phyloP scores from a whole-genome alignment of 768 basidiomycete genomes.

The Auriscalpium orientale region DNA sequence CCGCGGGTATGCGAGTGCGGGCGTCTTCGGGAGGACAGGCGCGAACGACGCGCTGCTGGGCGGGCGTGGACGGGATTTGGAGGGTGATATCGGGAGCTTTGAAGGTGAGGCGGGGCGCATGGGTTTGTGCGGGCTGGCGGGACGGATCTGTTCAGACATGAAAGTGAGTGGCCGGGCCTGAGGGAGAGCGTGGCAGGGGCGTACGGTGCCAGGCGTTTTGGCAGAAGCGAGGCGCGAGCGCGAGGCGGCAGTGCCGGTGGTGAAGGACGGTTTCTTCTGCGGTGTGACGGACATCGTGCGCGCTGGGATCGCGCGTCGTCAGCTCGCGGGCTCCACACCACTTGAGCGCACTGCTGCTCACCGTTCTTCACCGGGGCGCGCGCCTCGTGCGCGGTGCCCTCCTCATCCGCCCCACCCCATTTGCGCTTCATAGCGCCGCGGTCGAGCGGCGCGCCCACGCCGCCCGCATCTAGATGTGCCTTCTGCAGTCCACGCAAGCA shows the following conservation, averaged over 20 bases:
- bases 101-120: constrained; percentile 45
- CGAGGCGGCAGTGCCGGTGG: background rate
- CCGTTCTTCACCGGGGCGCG: constrained; percentile 17
- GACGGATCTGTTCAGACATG: constrained; percentile 20
- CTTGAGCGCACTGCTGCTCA: background rate
- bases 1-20: constrained; percentile 47
- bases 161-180: constrained; percentile 1
- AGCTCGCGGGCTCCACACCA: background rate
- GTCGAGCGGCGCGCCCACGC: constrained; percentile 44
- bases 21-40: constrained; percentile 54
- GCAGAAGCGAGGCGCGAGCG: constrained; percentile 16
- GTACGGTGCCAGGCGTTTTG: constrained; percentile 26
- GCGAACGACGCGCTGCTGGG: constrained; percentile 70
- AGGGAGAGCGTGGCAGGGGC: background rate
- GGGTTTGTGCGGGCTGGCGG: constrained; percentile 30
- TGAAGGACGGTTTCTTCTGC: constrained; percentile 38
- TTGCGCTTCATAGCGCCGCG: constrained; percentile 67
- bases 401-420: constrained; percentile 58
- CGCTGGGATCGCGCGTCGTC: constrained; percentile 30
- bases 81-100: constrained; percentile 32
- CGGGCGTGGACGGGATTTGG: constrained; percentile 16
- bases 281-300: constrained; percentile 48
- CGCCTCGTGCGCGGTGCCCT: constrained; percentile 11
- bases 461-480: constrained; percentile 44
- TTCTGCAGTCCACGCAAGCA: constrained; percentile 63